Percentiles rank a stretch among this genome's conserved stretches.
Conservation (phyloP, 2,329 filamentous ascomycete species). For the Sporothrix schenckii region DNA sequence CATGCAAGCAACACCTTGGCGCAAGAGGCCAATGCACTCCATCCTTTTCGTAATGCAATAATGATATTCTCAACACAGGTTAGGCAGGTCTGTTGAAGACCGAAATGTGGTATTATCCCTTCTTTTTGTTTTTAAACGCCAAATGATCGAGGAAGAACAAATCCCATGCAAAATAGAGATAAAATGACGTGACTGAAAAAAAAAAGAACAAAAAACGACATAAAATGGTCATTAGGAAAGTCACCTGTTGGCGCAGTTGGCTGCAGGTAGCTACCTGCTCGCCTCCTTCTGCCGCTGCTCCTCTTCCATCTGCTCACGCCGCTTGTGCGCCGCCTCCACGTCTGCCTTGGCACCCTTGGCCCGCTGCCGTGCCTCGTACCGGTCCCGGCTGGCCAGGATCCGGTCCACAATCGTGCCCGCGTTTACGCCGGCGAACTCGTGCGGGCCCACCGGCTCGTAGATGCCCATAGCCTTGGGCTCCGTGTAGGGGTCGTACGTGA, state of each 20-base stretch:
- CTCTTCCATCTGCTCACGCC: slow-evolving; percentile 65
- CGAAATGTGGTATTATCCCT: slow-evolving; percentile 14
- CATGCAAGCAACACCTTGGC: neutral
- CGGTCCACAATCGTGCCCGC: slow-evolving; percentile 88
- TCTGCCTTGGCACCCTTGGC: slow-evolving; percentile 86
- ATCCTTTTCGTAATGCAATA: neutral
- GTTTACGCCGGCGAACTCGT: slow-evolving; percentile 85
- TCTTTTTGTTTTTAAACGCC: slow-evolving; percentile 20
- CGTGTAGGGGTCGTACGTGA: slow-evolving; percentile 78
- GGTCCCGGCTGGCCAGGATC: slow-evolving; percentile 81
- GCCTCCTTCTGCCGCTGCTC: slow-evolving; percentile 57
- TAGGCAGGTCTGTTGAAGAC: slow-evolving; percentile 28
- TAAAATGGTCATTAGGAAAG: neutral
- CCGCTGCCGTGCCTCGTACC: slow-evolving; percentile 89
- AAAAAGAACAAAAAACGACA: neutral
- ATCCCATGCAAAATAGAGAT: neutral
- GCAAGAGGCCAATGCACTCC: neutral
- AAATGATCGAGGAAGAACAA: neutral
- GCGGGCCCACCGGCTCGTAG: slow-evolving; percentile 74
- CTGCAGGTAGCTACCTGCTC: slow-evolving; percentile 8
- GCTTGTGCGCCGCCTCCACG: slow-evolving; percentile 67
- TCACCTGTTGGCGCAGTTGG: neutral
- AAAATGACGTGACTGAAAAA: neutral
- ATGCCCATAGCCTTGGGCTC: slow-evolving; percentile 81
- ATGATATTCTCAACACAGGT: neutral